Conservation (phyloP, 2,329 filamentous ascomycete species). For the Blastomyces silverae region DNA sequence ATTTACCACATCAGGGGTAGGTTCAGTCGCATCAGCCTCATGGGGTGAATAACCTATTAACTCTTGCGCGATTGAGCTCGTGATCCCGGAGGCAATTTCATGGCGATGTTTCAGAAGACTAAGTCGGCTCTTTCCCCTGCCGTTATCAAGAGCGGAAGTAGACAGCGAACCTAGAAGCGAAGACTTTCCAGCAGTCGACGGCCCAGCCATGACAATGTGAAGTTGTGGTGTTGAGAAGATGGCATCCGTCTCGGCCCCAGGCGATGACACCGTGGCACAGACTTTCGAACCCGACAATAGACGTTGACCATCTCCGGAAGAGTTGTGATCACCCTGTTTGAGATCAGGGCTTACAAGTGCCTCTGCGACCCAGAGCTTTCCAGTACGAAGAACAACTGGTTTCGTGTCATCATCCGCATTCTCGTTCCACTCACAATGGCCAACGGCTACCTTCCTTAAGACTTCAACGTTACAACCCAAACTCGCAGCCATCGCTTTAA, state of each 20-base stretch:
- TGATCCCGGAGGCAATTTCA: constrained; percentile 84
- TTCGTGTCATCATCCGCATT: constrained; percentile 27
- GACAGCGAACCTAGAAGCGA: constrained; percentile 82
- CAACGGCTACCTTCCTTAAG: constrained; percentile 73
- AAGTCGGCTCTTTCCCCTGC: constrained; percentile 78
- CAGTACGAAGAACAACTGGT: constrained; percentile 28
- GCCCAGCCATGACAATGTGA: constrained; percentile 80
- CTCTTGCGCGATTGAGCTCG: constrained; percentile 90
- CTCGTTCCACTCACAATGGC: constrained; percentile 60
- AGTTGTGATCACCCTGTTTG: constrained; percentile 27
- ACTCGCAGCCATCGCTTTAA: constrained; percentile 86
- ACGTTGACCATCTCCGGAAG: neutral
- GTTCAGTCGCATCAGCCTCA: constrained; percentile 17
- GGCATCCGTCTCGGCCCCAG: constrained; percentile 18
- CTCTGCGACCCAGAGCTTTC: constrained; percentile 78
- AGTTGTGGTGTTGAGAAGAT: constrained; percentile 39
- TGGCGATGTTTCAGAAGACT: constrained; percentile 88
- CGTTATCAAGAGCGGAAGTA: constrained; percentile 83
- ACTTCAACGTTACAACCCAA: constrained; percentile 81
- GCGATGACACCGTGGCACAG: neutral
- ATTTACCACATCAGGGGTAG: constrained; percentile 58
- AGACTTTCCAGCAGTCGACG: constrained; percentile 88
- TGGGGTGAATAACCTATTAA: constrained; percentile 67
- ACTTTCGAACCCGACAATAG: constrained; percentile 1
- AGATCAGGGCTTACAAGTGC: constrained; percentile 74